Evolutionary conservation across 1,284 basidiomycete genomes (phyloP).

Genomic region (Tylopilus orsonianus): DNA sequence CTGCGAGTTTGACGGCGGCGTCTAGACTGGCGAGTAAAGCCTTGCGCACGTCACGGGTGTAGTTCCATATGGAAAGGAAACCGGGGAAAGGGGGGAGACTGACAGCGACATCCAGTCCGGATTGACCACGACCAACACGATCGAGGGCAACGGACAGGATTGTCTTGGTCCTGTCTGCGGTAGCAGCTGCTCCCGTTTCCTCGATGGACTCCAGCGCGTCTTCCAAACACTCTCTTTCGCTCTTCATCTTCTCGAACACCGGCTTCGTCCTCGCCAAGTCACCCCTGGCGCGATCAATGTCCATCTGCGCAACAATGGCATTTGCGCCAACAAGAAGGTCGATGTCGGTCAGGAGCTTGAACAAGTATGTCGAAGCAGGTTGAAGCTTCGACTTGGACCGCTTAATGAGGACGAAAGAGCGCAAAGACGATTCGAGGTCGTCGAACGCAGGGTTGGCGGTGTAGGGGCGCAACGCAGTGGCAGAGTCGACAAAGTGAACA

Average conservation of each 20-base stretch:
- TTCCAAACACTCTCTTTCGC: conserved; percentile 73
- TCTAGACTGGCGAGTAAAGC: conserved; percentile 84
- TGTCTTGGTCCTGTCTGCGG: conserved; percentile 56
- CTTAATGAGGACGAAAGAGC: conserved; percentile 95
- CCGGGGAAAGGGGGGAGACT: conserved; percentile 87
- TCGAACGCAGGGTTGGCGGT: conserved; percentile 76
- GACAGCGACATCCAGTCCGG: conserved; percentile 53
- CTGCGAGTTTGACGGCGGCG: conserved; percentile 76
- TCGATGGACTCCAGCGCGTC: conserved; percentile 79
- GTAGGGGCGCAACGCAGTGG: conserved; percentile 61
- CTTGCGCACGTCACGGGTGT: conserved; percentile 81
- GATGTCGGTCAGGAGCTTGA: conserved; percentile 86
- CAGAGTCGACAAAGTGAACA: conserved; percentile 98
- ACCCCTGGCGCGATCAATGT: conserved; percentile 73
- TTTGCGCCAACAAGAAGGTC: conserved; percentile 88
- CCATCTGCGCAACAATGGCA: conserved; percentile 78
- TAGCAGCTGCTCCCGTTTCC: conserved; percentile 67
- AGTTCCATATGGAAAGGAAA: conserved; percentile 84
- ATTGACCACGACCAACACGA: conserved; percentile 73
- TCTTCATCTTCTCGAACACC: conserved; percentile 85
- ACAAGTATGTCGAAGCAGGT: conserved; percentile 92
- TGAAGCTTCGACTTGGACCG: conserved; percentile 94
- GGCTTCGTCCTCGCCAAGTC: conserved; percentile 78
- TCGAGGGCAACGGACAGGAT: conserved; percentile 76
- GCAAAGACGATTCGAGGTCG: conserved; percentile 87